These are phyloP conservation scores for Dictyostelium capitatum DNA, from an alignment of 78 protist species.

Conservation along the genomic window DNA sequence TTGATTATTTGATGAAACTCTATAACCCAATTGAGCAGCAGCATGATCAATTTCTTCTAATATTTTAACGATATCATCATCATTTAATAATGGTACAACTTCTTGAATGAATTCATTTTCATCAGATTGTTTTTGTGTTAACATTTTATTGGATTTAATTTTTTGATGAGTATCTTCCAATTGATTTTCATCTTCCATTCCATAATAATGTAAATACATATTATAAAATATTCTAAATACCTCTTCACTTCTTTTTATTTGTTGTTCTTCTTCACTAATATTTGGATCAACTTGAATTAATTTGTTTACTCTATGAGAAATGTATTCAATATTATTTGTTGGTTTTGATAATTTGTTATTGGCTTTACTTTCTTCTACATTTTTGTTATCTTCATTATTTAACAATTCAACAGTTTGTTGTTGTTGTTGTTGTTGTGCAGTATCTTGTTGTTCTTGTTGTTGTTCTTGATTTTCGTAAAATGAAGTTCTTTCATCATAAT, in stretches of 20 bases:
- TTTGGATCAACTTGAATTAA: neutral
- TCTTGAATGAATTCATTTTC: conserved; percentile 3
- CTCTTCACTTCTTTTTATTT: neutral
- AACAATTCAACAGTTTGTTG: neutral
- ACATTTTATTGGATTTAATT: neutral
- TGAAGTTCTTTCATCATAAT: neutral
- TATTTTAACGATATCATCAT: neutral
- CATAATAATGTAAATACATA: neutral
- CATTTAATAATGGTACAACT: neutral
- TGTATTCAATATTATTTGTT: neutral
- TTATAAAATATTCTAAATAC: neutral
- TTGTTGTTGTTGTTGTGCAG: neutral
- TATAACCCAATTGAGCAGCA: neutral
- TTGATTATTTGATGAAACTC: neutral
- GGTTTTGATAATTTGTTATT: neutral
- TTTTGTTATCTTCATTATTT: neutral
- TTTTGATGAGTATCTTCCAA: neutral
- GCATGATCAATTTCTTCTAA: neutral
- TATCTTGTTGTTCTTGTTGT: neutral
- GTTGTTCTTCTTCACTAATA: neutral
- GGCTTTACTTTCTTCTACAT: neutral
- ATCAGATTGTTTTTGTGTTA: neutral
- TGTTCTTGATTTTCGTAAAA: neutral
- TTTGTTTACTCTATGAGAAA: conserved; percentile 2
- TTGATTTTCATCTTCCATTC: conserved; percentile 4